These are phyloP conservation scores for Petunia hybrid DNA, from an alignment of 305 asterid species.

Conservation along the genomic window DNA sequence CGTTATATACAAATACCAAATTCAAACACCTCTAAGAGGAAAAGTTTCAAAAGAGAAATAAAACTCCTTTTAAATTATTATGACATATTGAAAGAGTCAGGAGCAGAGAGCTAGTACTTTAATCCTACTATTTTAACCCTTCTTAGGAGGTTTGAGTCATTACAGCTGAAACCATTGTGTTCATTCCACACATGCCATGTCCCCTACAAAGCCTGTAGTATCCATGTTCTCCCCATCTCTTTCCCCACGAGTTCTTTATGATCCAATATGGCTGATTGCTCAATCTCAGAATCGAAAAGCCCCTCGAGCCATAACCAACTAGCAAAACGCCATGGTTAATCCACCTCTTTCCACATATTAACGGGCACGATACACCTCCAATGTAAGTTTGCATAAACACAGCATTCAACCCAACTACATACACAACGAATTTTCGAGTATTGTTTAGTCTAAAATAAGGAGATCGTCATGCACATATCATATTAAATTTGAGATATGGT, in stretches of 20 bases:
- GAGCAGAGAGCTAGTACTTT: not conserved
- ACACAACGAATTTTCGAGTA: not conserved
- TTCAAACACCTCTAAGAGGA: too few species aligned
- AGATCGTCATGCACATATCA: not conserved
- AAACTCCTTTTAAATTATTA: not conserved
- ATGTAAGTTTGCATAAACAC: slow-evolving; percentile 90
- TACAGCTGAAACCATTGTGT: slow-evolving; percentile 83
- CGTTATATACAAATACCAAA: not conserved
- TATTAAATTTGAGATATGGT: not conserved
- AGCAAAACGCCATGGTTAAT: slow-evolving; percentile 79
- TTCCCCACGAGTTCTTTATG: slow-evolving; percentile 92
- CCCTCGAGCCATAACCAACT: slow-evolving; percentile 78
- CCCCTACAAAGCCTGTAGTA: slow-evolving; percentile 75
- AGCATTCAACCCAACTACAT: slow-evolving; percentile 74
- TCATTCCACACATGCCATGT: slow-evolving; percentile 83
- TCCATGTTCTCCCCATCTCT: slow-evolving; percentile 79
- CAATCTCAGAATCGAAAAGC: slow-evolving; percentile 70
- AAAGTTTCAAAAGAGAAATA: not conserved
- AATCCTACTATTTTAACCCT: not conserved
- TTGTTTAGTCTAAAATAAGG: not conserved
- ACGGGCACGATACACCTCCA: slow-evolving; percentile 86
- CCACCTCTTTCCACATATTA: slow-evolving; percentile 65
- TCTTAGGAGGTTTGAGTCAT: slow-evolving; percentile 46
- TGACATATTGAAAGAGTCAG: not conserved
- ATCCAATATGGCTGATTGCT: slow-evolving; percentile 82